Base-by-base conservation (phyloP, 2,329 filamentous ascomycete genomes). In the Cephalotrichum gorgonifer region DNA sequence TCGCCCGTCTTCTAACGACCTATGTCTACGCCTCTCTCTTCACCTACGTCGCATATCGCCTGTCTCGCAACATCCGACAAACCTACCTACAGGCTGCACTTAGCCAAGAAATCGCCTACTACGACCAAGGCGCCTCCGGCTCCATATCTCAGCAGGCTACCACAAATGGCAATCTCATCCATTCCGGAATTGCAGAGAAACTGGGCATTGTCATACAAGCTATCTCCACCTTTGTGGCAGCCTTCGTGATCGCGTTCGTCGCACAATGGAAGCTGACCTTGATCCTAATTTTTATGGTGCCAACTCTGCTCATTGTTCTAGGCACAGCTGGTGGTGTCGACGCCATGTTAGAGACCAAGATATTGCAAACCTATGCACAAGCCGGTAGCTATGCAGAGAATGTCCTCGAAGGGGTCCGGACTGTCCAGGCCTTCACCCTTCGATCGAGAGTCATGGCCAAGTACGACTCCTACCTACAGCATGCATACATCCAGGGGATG, bases 51-150 rank as follows among this genome's bases (percentile, higher is more conserved):
- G 64, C 65, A n/a, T 64, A 68, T 48, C 60, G 64, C 27, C 62
- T 62, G 1, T 66, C 63, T 44, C 67, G 62, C 49, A 49, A 54
- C 23, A 57, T 70, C 3, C 65, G 67, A 17, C 59, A 66, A 48
- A 61, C 64, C 52, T 68, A 67, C 51, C 59, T 70, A 2, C 57
- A 58, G n/a, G 60, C 61, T 22, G 63, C 61, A 1, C 59, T 69
- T 2, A 61, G 75, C 2, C 74, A 81, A 54, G 75, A 79, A 48
- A 67, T 80, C 3, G 67, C 69, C 53, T 76, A 73, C 55, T 81
- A 78, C 52, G 78, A 81, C 56, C 64, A 63, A 5, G 59, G 61
- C 12, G 68, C 67, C 1, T 35, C 28, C 15, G 44, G 44, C 28
- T 74, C 71, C 4, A 59, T 72, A 7, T 65, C 72, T 0, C 63